Percentiles rank a stretch among this genome's conserved stretches.
These are phyloP conservation scores for Trichoderma guizhouense DNA, from an alignment of 2,329 filamentous ascomycete genomes.

Conservation along the genomic window DNA sequence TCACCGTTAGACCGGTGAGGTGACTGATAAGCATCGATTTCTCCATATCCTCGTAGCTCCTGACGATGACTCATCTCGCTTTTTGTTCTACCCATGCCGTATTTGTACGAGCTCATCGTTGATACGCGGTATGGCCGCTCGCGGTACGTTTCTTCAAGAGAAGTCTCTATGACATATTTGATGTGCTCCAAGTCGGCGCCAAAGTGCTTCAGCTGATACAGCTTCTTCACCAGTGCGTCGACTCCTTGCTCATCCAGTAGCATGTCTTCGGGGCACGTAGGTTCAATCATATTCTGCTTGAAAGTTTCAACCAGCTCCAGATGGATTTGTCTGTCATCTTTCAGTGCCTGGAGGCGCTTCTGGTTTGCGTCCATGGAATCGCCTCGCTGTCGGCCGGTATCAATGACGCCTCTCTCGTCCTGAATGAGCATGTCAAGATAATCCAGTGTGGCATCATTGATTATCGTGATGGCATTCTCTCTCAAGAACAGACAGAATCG, in stretches of 20 bases:
- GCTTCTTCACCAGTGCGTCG: neutral
- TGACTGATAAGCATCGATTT: too few species aligned
- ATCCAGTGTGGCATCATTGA: conserved; percentile 12
- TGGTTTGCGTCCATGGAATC: neutral
- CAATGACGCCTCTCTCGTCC: neutral
- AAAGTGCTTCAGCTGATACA: conserved; percentile 6
- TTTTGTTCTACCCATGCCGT: neutral
- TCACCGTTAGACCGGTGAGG: too few species aligned
- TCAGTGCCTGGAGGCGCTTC: conserved; percentile 12
- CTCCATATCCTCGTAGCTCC: neutral
- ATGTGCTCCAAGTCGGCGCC: neutral
- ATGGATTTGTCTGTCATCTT: conserved; percentile 15
- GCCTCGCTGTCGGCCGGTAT: neutral
- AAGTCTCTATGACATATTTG: conserved; percentile 5
- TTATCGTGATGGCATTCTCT: neutral
- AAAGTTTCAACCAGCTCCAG: conserved; percentile 20
- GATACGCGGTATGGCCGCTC: conserved; percentile 11
- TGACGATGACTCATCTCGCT: neutral
- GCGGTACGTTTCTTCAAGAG: neutral
- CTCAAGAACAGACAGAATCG: conserved; percentile 9
- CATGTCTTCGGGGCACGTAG: neutral
- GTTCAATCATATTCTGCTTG: conserved; percentile 13
- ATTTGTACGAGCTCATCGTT: neutral
- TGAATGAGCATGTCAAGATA: conserved; percentile 15
- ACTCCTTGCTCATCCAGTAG: conserved; percentile 14